Conservation (phyloP, 768 basidiomycete species). For the Gautieria morchelliformis region DNA sequence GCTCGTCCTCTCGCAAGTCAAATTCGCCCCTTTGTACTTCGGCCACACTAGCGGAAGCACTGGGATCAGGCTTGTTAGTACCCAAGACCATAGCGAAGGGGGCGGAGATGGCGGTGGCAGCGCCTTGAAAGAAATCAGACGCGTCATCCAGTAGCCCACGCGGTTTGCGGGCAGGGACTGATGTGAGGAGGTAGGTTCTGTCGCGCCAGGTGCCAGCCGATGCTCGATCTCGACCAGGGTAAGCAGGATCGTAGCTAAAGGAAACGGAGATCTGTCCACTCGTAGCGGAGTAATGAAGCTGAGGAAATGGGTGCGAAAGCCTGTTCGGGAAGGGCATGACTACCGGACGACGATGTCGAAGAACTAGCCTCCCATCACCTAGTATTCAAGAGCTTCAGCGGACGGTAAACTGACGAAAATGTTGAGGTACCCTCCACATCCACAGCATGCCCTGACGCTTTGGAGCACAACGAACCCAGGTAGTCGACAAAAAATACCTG, state of each 20-base stretch:
- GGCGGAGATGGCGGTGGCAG: conserved; percentile 42
- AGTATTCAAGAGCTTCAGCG: not conserved
- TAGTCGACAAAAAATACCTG: conserved; percentile 82
- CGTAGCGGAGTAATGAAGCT: conserved; percentile 12
- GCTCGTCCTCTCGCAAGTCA: conserved; percentile 68
- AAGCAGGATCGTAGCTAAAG: conserved; percentile 5
- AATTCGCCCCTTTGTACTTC: conserved; percentile 59
- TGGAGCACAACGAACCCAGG: conserved; percentile 66
- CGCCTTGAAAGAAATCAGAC: conserved; percentile 40
- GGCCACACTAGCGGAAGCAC: conserved; percentile 46
- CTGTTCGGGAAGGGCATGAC: conserved; percentile 70
- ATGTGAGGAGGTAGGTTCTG: conserved; percentile 52
- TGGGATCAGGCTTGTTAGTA: conserved; percentile 10
- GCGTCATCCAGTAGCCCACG: conserved; percentile 65
- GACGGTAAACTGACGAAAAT: not conserved
- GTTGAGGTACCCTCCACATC: conserved; percentile 57
- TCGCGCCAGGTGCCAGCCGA: conserved; percentile 37
- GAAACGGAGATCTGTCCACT: conserved; percentile 11
- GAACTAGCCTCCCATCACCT: conserved; percentile 53
- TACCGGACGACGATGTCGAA: conserved; percentile 69
- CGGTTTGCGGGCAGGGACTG: conserved; percentile 60
- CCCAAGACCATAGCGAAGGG: conserved; percentile 49
- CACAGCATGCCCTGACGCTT: conserved; percentile 71
- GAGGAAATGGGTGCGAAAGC: conserved; percentile 44
- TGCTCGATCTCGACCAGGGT: conserved; percentile 33